Percentiles rank a stretch among this genome's conserved stretches.
Evolutionary conservation across 2,329 filamentous ascomycete genomes (phyloP).

Genomic region (Raffaelea deltoideospora): DNA sequence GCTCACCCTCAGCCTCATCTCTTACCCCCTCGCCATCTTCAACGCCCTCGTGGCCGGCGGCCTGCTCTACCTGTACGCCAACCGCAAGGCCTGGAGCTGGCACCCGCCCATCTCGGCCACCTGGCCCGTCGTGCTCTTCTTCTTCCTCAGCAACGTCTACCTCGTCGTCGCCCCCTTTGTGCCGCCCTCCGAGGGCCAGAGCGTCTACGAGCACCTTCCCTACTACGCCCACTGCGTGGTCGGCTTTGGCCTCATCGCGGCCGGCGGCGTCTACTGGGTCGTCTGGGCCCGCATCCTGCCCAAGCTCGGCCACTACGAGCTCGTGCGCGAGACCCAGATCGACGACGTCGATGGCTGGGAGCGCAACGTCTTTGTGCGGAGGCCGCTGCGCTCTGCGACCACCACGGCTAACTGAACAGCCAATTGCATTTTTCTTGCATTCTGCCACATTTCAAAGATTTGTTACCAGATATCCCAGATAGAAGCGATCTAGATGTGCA

Average conservation of each 20-base stretch:
- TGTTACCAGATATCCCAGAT: too few species aligned
- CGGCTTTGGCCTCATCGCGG: slow-evolving; percentile 36
- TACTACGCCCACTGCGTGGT: slow-evolving; percentile 45
- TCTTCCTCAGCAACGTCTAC: slow-evolving; percentile 45
- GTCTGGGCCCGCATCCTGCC: slow-evolving; percentile 38
- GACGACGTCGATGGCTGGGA: slow-evolving; percentile 50
- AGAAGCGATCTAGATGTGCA: too few species aligned
- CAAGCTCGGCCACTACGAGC: slow-evolving; percentile 35
- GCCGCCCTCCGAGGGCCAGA: slow-evolving; percentile 33
- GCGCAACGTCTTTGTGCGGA: slow-evolving; percentile 33
- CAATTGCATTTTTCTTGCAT: too few species aligned
- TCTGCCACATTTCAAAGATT: too few species aligned
- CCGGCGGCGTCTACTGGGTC: slow-evolving; percentile 39
- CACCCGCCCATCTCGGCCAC: slow-evolving; percentile 38
- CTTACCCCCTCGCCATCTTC: slow-evolving; percentile 45
- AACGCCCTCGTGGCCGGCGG: slow-evolving; percentile 38
- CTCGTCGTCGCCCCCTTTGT: slow-evolving; percentile 45
- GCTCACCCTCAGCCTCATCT: slow-evolving; percentile 33
- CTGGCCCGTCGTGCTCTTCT: slow-evolving; percentile 39
- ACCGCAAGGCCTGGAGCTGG: slow-evolving; percentile 33
- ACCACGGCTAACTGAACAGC: too few species aligned
- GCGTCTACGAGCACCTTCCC: slow-evolving; percentile 36
- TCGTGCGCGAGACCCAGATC: slow-evolving; percentile 37
- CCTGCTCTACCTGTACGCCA: slow-evolving; percentile 36
- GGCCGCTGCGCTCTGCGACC: too few species aligned